Conservation (phyloP, 176 grass and related monocot genomes). For the Aechmea fasciata region DNA sequence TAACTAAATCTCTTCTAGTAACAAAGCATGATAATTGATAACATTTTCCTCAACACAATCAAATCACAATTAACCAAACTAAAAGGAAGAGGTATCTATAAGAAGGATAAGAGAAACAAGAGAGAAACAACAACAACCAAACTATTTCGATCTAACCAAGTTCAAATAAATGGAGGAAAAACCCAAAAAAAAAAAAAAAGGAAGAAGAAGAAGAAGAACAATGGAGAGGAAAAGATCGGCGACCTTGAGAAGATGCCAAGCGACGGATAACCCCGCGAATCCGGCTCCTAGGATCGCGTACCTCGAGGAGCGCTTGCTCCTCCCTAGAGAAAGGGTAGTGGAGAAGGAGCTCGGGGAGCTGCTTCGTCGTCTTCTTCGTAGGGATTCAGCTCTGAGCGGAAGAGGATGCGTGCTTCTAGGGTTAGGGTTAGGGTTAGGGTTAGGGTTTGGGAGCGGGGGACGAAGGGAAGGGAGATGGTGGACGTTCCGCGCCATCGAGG, state of each 20-base stretch:
- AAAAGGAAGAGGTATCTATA: too few species aligned
- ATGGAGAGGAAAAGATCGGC: background rate
- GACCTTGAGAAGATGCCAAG: constrained; percentile 95
- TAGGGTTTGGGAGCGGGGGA: constrained; percentile 14
- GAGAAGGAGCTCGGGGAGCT: background rate
- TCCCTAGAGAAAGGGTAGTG: constrained; percentile 9
- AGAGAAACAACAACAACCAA: too few species aligned
- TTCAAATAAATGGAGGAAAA: background rate
- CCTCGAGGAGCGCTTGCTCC: constrained; percentile 22
- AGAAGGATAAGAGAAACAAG: too few species aligned
- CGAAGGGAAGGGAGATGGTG: background rate
- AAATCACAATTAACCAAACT: too few species aligned
- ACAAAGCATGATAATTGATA: too few species aligned
- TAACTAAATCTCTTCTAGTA: too few species aligned
- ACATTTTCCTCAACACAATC: too few species aligned
- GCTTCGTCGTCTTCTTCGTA: constrained; percentile 2
- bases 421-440: constrained; percentile 17
- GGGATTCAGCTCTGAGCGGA: background rate
- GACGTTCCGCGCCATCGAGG: constrained; percentile 13
- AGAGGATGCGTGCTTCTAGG: background rate
- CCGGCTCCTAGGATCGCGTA: constrained; percentile 86
- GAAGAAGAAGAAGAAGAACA: background rate
- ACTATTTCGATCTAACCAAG: background rate
- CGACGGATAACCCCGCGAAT: constrained; percentile 75
- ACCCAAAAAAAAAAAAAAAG: background rate